A percentile compares a stretch with the other conserved stretches of the same genome.
These are phyloP conservation scores for Ceriops tagal DNA, from an alignment of 345 rosid genomes.

Conservation along the genomic window DNA sequence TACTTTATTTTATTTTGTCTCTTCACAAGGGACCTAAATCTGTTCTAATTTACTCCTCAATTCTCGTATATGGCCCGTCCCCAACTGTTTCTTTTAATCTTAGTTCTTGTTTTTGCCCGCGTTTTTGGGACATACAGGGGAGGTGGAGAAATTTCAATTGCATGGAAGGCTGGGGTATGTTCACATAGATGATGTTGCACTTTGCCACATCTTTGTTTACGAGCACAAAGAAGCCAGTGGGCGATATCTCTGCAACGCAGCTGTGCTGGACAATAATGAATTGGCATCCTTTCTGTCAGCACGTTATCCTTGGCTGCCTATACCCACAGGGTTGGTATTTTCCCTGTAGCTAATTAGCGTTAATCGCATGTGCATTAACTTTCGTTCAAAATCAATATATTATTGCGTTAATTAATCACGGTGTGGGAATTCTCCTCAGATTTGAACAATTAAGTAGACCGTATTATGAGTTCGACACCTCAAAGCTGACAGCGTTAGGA, in stretches of 20 bases:
- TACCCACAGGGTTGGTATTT: slow-evolving; percentile 50
- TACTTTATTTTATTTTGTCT: no score
- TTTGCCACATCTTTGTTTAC: slow-evolving; percentile 64
- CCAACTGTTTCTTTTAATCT: neutral
- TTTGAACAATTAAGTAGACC: slow-evolving; percentile 56
- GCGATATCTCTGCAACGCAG: slow-evolving; percentile 67
- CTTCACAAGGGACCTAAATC: neutral
- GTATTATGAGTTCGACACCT: slow-evolving; percentile 53
- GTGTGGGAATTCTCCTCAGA: slow-evolving; percentile 30
- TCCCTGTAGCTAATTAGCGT: neutral
- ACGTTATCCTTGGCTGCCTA: slow-evolving; percentile 55
- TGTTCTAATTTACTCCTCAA: neutral
- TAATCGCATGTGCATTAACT: neutral
- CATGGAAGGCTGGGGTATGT: slow-evolving; percentile 91
- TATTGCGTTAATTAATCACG: neutral
- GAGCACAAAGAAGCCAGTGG: slow-evolving; percentile 51
- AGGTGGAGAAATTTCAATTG: slow-evolving; percentile 59
- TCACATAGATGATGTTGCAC: slow-evolving; percentile 87
- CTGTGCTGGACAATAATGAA: slow-evolving; percentile 49
- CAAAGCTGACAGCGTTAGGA: slow-evolving; percentile 60
- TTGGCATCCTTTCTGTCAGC: slow-evolving; percentile 48
- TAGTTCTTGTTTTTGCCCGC: neutral
- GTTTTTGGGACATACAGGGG: slow-evolving; percentile 36
- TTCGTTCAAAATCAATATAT: neutral
- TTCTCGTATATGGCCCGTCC: neutral